Evolutionary conservation across 1,139 yeast species (phyloP), one percentile per base, ranked within the genome.

Genomic region (Geotrichum phurueaensis): DNA sequence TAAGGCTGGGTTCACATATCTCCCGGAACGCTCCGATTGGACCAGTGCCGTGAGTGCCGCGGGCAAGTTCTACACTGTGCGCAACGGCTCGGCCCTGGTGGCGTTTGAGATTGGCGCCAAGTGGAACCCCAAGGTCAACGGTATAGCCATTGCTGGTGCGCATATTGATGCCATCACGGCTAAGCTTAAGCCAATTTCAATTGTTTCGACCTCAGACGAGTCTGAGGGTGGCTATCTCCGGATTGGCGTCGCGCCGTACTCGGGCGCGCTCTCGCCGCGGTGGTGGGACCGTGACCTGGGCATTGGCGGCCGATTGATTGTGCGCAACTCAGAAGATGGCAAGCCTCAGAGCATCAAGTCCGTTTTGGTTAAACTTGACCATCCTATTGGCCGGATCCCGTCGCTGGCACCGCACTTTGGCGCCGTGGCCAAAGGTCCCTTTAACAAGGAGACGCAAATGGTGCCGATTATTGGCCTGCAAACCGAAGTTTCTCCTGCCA

Each of bases 281-380:
- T 86, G 92, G 92, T 90, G 92, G 76, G 97, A 91, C 73, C 82
- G 96, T 63, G 97, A 91, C 72, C 79, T 91, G 66, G 83, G 94
- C 22, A 76, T 90, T 64, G 97, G 96, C 7, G 97, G 97, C 36
- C 80, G 97, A 67, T 94, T 91, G 2, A 84, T 88, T 71, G 84
- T 87, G 25, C 52, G 61, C 10, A 45, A 51, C 25, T 39, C 49
- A 29, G 77, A 74, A 53, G 79, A 80, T 48, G 72, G 74, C n/a
- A 77, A 76, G 20, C 60, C 56, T 43, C 27, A 27, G 33, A 85
- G 83, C 12, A 75, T 81, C 57, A 79, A 75, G 62, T 81, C 96
- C 1, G 85, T 80, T 68, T 78, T 91, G 63, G 82, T 90, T 57
- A 88, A 89, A 70, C 78, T 91, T 61, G 85, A 87, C 63, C 85